Evolutionary conservation across 768 basidiomycete species (phyloP).

Genomic region (Botryobasidium botryosum): DNA sequence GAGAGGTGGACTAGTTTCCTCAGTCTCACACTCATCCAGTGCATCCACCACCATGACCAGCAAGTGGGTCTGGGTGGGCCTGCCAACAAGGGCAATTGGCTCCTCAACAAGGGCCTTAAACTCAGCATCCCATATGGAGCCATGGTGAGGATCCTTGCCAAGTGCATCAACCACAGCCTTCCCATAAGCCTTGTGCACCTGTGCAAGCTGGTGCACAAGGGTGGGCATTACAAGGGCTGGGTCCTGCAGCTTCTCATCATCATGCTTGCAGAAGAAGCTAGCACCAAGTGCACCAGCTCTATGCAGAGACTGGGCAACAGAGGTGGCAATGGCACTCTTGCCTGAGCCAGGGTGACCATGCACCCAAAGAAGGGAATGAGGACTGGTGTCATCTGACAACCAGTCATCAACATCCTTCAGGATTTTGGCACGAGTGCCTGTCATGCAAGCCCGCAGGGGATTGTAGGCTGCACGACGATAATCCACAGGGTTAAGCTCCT

Average conservation of each 20-base stretch:
- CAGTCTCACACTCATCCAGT: slow-evolving; percentile 5
- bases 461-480: no score
- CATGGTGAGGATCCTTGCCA: not conserved
- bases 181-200: not conserved
- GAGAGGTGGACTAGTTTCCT: no score
- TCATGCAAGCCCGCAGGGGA: no score
- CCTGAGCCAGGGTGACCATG: slow-evolving; percentile 23
- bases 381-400: no score
- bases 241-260: slow-evolving; percentile 4
- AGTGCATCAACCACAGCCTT: not conserved
- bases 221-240: not conserved
- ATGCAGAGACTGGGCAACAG: slow-evolving; percentile 17
- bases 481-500: no score
- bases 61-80: not conserved
- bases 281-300: slow-evolving; percentile 18
- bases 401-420: no score
- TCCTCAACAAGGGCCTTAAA: not conserved
- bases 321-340: slow-evolving; percentile 24
- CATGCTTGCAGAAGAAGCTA: slow-evolving; percentile 21
- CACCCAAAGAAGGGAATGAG: no score
- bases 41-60: slow-evolving; percentile 5
- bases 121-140: not conserved
- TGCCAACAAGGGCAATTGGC: not conserved
- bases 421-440: no score
- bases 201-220: slow-evolving; percentile 1